Percentiles rank a stretch among this genome's conserved stretches.
These are phyloP conservation scores for Penicillium subrubescens DNA, from an alignment of 495 filamentous ascomycete species.

Conservation along the genomic window DNA sequence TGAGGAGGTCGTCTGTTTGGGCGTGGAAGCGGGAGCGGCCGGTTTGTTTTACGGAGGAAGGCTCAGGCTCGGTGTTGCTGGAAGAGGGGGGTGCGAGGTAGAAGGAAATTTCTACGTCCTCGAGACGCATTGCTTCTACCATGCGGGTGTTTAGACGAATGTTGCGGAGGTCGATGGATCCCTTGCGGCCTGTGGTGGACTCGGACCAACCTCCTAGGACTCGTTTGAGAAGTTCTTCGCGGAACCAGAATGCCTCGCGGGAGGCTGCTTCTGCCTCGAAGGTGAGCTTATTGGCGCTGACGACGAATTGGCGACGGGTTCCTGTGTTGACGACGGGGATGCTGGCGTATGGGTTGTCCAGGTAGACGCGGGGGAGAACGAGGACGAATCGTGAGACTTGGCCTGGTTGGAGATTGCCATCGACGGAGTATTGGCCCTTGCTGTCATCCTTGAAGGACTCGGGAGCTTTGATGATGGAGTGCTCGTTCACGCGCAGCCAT, in stretches of 20 bases:
- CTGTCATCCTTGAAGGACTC: conserved; percentile 12
- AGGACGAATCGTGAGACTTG: conserved; percentile 77
- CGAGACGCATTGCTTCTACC: conserved; percentile 80
- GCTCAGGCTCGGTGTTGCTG: not conserved
- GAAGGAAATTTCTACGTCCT: conserved; percentile 75
- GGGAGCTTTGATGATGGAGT: conserved; percentile 13
- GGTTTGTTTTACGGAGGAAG: conserved; percentile 37
- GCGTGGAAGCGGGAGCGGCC: conserved; percentile 56
- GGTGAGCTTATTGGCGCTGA: conserved; percentile 74
- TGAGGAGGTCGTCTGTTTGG: conserved; percentile 70
- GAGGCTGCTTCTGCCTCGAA: conserved; percentile 76
- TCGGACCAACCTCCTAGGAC: conserved; percentile 74
- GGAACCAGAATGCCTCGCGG: conserved; percentile 90
- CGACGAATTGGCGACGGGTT: conserved; percentile 82
- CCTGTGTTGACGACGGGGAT: conserved; percentile 78
- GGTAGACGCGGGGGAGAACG: conserved; percentile 72
- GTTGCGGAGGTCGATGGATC: conserved; percentile 72
- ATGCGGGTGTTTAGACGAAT: conserved; percentile 74
- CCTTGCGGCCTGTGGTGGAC: conserved; percentile 55
- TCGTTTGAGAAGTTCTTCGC: conserved; percentile 76
- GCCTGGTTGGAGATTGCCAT: conserved; percentile 71
- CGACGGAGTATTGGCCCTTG: conserved; percentile 45
- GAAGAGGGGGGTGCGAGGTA: conserved; percentile 40
- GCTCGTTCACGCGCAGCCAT: conserved; percentile 53
- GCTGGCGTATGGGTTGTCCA: conserved; percentile 72